Evolutionary conservation across 2,329 filamentous ascomycete species (phyloP), one percentile per base, ranked within the genome.

Genomic region (Neopestalotiopsis sp.): DNA sequence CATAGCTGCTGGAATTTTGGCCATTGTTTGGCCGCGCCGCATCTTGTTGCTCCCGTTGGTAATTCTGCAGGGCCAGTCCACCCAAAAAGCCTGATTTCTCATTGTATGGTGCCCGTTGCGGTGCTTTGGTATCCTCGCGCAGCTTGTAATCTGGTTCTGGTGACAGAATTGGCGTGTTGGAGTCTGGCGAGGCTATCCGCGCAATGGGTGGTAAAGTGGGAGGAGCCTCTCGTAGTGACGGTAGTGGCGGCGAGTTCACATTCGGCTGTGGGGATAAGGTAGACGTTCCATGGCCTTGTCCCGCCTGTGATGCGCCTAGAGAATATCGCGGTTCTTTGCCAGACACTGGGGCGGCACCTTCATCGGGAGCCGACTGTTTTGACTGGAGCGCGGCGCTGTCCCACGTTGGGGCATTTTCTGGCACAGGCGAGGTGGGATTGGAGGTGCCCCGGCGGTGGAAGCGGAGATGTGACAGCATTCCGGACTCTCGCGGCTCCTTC

Each of bases 381-480:
- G 84, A 80, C 58, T 79, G 80, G 72, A 84, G 73, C 71, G 80
- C 73, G 9, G 79, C 71, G 30, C 79, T 66, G 57, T 83, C 81
- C 78, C 83, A 84, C 7, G 45, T 53, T 53, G 81, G 76, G 57
- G 75, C 76, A 63, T 83, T 84, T 68, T 89, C 86, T 66, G 83
- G 81, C 32, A 82, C 76, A 5, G 88, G 87, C 42, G 87, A 88
- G 30, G 84, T 81, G 70, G 87, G 87, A 79, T 85, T 87, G 67
- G 87, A 89, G 73, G 84, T 83, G 62, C 82, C 86, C 74, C 87
- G 85, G 74, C 87, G 85, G 74, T 89, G 87, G 79, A 89, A 89
- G 74, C 87, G 86, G 62, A 89, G 82, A 78, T 86, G 84, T 72
- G 85, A 86, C 66, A 87, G 81, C 85, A 87, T 87, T 71, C 64